phyloP scores from a whole-genome alignment of 441 rosid species.

The Syzygium syzygioides region DNA sequence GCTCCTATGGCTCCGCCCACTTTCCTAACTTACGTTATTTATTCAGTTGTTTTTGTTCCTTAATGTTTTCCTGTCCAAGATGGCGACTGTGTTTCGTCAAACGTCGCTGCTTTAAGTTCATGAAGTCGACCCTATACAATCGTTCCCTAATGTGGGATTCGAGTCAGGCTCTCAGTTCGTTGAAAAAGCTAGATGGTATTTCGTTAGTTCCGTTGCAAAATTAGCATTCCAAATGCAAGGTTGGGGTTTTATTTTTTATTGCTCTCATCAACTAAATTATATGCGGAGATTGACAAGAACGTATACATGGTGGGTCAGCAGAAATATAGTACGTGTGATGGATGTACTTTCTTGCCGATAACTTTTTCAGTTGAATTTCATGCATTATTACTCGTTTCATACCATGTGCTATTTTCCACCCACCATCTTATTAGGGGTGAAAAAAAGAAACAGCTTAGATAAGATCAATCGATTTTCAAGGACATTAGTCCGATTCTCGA shows the following conservation, averaged over 20 bases:
- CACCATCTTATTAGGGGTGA: no score
- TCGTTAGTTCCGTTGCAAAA: not conserved
- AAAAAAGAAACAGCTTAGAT: no score
- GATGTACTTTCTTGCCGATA: not conserved
- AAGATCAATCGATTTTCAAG: fast-evolving
- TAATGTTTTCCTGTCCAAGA: not conserved
- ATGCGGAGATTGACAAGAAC: not conserved
- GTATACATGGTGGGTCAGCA: not conserved
- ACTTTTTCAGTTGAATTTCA: not conserved
- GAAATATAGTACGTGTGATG: not conserved
- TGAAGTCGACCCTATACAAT: not conserved
- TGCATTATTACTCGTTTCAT: not conserved
- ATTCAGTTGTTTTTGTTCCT: not conserved
- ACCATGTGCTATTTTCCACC: not conserved
- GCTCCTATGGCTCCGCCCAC: not conserved
- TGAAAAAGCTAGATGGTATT: not conserved
- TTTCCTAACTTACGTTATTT: not conserved
- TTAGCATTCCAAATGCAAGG: not conserved
- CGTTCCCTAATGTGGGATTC: not conserved
- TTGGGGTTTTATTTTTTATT: not conserved
- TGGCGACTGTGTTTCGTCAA: not conserved
- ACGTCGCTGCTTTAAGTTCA: not conserved
- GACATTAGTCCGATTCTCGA: no score
- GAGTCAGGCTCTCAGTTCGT: not conserved
- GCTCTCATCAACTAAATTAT: not conserved